Base-by-base conservation (phyloP, 805 yeast species). In the Metschnikowia henanensis region DNA sequence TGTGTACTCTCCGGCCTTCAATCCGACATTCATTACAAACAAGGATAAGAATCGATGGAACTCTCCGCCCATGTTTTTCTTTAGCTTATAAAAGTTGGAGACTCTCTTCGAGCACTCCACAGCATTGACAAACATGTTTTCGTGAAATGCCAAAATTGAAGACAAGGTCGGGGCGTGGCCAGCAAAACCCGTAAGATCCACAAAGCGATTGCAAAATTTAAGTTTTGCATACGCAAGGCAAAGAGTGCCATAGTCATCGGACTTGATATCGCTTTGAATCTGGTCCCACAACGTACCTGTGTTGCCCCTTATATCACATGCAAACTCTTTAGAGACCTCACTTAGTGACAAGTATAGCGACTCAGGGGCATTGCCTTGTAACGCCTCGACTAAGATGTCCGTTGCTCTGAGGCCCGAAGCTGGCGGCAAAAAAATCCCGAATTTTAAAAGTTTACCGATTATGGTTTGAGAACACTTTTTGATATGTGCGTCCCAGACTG, bases 51-150 rank as follows among this genome's bases (percentile, higher is more conserved):
- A 37, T 31, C 47, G 49, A 50, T 55, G 63, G 30, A 59, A 55
- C 30, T 60, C 60, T 3, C 75, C 74, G 36, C 47, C 53, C 4
- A 69, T 59, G n/a, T 57, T 62, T 39, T 75, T 78, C 42, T 64
- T 70, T 5, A 68, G 54, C 50, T 73, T 77, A 49, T 77, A 75
- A 46, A 73, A 75, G 36, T 62, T 52, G 16, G 55, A 52, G 2
- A 61, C 59, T 1, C 56, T 43, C 43, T 55, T 64, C 15, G 61
- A 39, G 16, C 56, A 48, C 17, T 50, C 53, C 6, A 45, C 30
- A 0, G 66, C 46, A 25, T 59, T 58, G n/a, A 25, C 30, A 22
- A 65, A 52, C 6, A 65, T 34, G 5, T 22, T 30, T 5, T 41
- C 30, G 12, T 55, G 49, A 25, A 70, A 50, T 1, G 37, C 32